These are phyloP conservation scores for Fusarium temperatum DNA, from an alignment of 2,329 filamentous ascomycete genomes.

Conservation along the genomic window DNA sequence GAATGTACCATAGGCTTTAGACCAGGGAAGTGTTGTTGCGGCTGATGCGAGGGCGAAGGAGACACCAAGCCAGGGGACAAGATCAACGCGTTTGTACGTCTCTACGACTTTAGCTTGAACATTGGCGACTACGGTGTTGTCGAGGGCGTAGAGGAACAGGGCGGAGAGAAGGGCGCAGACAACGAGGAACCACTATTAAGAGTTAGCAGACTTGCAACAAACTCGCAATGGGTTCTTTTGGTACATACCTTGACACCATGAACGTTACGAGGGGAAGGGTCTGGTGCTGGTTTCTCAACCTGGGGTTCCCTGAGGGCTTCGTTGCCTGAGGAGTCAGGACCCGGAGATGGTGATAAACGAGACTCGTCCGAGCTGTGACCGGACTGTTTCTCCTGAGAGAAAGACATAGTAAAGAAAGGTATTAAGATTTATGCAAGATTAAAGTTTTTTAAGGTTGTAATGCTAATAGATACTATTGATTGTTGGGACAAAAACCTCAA, in stretches of 20 bases:
- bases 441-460: neutral
- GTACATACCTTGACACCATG: neutral
- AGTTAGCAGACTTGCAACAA: neutral
- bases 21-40: constrained; percentile 20
- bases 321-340: neutral
- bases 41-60: constrained; percentile 37
- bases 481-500: accelerated
- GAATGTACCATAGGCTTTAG: constrained; percentile 32
- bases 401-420: neutral
- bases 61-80: constrained; percentile 30
- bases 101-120: constrained; percentile 28
- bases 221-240: too few relatives aligned
- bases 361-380: neutral
- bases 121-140: constrained; percentile 36
- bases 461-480: neutral
- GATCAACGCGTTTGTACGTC: constrained; percentile 13
- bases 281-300: neutral
- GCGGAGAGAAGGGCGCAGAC: constrained; percentile 4
- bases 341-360: neutral
- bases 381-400: neutral
- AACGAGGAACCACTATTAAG: constrained; percentile 1
- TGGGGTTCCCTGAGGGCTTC: neutral
- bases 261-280: neutral
- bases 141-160: constrained; percentile 14
- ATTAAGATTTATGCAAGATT: neutral